A percentile compares a stretch with the other conserved stretches of the same genome.
phyloP scores from a whole-genome alignment of 2,329 filamentous ascomycete genomes.

The Exserohilum turcica region DNA sequence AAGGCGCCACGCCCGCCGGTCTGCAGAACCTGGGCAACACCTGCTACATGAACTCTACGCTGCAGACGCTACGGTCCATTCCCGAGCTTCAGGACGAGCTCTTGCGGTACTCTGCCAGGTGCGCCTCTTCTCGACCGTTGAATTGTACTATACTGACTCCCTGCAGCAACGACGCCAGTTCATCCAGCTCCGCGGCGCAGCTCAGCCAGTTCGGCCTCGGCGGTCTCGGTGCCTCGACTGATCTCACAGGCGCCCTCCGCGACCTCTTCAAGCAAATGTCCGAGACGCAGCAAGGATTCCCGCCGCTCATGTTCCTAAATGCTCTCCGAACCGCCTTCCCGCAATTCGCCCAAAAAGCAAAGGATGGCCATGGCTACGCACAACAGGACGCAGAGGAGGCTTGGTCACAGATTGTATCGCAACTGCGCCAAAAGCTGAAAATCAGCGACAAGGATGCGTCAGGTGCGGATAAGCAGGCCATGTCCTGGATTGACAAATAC shows the following conservation, averaged over 20 bases:
- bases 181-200: conserved; percentile 39
- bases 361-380: conserved; percentile 82
- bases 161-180: conserved; percentile 35
- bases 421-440: conserved; percentile 78
- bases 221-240: conserved; percentile 64
- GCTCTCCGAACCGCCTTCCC: conserved; percentile 80
- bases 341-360: conserved; percentile 89
- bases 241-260: conserved; percentile 77
- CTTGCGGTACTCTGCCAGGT: conserved; percentile 61
- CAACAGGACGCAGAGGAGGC: conserved; percentile 99
- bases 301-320: conserved; percentile 80
- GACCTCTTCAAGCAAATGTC: conserved; percentile 89
- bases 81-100: conserved; percentile 88
- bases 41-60: conserved; percentile 95
- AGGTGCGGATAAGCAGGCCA: conserved; percentile 48
- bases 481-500: conserved; percentile 87
- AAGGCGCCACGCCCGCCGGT: conserved; percentile 84
- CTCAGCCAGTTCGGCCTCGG: conserved; percentile 61
- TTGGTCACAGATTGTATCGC: conserved; percentile 91
- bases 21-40: conserved; percentile 95
- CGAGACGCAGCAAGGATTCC: conserved; percentile 84
- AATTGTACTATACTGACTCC: conserved; percentile 16
- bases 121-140: conserved; percentile 2
- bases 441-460: conserved; percentile 58
- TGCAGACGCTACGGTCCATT: conserved; percentile 87